Evolutionary conservation across 2,329 filamentous ascomycete genomes (phyloP).

Genomic region (Thielaviopsis euricoi): DNA sequence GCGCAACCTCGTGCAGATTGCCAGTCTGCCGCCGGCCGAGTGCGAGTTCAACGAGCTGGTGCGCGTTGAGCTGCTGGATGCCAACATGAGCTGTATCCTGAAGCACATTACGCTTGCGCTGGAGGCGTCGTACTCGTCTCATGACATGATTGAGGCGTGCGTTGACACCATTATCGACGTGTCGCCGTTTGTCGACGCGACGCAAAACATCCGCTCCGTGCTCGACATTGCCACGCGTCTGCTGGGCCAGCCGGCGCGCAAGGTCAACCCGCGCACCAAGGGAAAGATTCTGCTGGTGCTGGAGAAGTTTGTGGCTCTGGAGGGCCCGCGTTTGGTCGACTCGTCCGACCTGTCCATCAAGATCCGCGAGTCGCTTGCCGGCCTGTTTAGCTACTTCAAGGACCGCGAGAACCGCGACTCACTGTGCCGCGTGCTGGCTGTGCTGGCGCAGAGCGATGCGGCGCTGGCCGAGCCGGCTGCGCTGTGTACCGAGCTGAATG

Average conservation of each 20-base stretch:
- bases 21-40: conserved; percentile 35
- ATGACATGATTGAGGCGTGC: conserved; percentile 60
- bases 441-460: conserved; percentile 49
- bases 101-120: conserved; percentile 54
- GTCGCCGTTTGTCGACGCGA: conserved; percentile 50
- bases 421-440: conserved; percentile 54
- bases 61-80: conserved; percentile 36
- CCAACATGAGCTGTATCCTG: conserved; percentile 43
- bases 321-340: conserved; percentile 24
- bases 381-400: conserved; percentile 80
- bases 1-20: conserved; percentile 47
- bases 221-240: conserved; percentile 68
- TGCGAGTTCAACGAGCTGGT: conserved; percentile 41
- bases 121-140: conserved; percentile 42
- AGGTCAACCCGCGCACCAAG: conserved; percentile 72
- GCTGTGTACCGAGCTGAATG: conserved; percentile 67
- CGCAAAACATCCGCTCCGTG: conserved; percentile 57
- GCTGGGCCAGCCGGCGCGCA: conserved; percentile 66
- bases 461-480: conserved; percentile 45
- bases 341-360: conserved; percentile 13
- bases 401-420: conserved; percentile 62
- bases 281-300: conserved; percentile 64
- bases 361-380: conserved; percentile 46
- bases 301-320: conserved; percentile 60
- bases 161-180: conserved; percentile 66